Evolutionary conservation across 768 basidiomycete species (phyloP).

Genomic region (Phlebiopsis flavidoalba): DNA sequence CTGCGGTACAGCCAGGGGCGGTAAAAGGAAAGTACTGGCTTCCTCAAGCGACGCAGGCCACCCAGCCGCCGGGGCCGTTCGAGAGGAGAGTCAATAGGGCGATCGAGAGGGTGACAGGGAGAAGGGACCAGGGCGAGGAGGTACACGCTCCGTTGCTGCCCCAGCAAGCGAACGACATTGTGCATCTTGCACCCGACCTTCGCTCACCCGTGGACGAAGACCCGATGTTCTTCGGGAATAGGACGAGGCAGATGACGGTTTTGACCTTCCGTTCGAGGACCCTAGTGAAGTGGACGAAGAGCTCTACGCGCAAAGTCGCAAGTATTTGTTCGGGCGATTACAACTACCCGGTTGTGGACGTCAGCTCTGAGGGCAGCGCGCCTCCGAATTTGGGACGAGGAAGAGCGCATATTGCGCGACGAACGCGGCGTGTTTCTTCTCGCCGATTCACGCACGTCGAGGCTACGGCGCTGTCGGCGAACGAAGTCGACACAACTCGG

Average conservation of each 20-base stretch:
- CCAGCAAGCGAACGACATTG: constrained; percentile 54
- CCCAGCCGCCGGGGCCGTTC: constrained; percentile 32
- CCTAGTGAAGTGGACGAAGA: constrained; percentile 68
- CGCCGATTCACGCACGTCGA: constrained; percentile 42
- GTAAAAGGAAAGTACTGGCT: constrained; percentile 95
- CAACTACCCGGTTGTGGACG: constrained; percentile 85
- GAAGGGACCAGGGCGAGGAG: constrained; percentile 41
- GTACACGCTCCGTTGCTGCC: constrained; percentile 73
- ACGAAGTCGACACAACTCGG: constrained; percentile 12
- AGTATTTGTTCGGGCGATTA: constrained; percentile 87
- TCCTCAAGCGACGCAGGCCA: constrained; percentile 52
- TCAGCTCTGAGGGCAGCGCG: constrained; percentile 73
- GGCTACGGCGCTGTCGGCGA: constrained; percentile 52
- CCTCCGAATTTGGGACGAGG: constrained; percentile 70
- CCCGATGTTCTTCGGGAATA: constrained; percentile 12
- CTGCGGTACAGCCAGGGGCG: constrained; percentile 89
- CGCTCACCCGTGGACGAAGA: constrained; percentile 24
- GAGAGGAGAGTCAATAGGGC: constrained; percentile 39
- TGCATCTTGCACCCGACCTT: constrained; percentile 61
- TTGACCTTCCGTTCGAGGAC: constrained; percentile 63
- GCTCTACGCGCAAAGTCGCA: constrained; percentile 67
- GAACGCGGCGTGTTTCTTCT: constrained; percentile 71
- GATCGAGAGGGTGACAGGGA: constrained; percentile 36
- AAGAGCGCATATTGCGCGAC: constrained; percentile 76
- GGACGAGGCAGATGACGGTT: constrained; percentile 36